Conservation (phyloP, 129 eudicot genomes). For the Flaveria bidentis region DNA sequence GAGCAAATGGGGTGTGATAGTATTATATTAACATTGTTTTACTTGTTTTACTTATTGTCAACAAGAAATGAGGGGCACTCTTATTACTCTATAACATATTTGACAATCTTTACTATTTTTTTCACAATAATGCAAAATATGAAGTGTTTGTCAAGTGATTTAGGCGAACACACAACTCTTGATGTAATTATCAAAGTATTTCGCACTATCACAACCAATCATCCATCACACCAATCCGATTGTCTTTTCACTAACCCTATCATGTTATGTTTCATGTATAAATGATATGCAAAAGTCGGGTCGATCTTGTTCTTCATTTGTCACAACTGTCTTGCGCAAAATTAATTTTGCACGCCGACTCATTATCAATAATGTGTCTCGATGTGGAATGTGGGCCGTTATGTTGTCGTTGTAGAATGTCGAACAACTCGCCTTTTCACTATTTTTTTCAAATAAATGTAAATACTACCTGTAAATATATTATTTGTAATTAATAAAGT, state of each 20-base stretch:
- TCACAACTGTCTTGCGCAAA: conserved; percentile 12
- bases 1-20: conserved; percentile 28
- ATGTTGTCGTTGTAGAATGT: background rate
- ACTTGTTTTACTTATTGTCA: background rate
- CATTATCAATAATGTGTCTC: background rate
- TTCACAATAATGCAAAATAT: conserved; percentile 2
- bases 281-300: background rate
- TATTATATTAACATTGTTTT: background rate
- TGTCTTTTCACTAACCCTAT: conserved; percentile 24
- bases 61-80: background rate
- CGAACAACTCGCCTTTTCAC: background rate
- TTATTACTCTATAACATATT: background rate
- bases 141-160: background rate
- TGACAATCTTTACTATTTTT: background rate
- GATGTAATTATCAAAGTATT: background rate
- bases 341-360: conserved; percentile 4
- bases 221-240: background rate
- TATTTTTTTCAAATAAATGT: background rate
- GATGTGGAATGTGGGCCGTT: background rate
- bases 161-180: background rate
- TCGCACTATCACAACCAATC: background rate
- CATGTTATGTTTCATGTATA: conserved; percentile 13
- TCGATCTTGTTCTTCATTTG: background rate
- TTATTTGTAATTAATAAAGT: background rate
- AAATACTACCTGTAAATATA: background rate